Evolutionary conservation across 176 grass and related monocot species (phyloP), one percentile per base, ranked within the genome.

Genomic region (Juncus effusus): DNA sequence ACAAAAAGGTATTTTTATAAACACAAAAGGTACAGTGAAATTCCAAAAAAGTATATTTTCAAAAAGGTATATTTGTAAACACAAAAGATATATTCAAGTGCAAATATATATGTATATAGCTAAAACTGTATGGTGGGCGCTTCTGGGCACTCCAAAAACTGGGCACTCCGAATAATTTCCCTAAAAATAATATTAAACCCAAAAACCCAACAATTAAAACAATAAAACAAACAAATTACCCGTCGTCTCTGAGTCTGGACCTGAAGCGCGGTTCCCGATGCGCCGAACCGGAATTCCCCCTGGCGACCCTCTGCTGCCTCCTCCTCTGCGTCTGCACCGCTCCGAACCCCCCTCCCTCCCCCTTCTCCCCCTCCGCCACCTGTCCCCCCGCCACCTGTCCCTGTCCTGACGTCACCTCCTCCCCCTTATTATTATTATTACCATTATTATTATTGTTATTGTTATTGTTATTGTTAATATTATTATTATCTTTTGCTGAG

Each of bases 331-430:
- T 47, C 44, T 89, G 87, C 13, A 83, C 63, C 73, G 71, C 84
- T 76, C 81, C 79, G 79, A 88, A 91, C 5, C 68, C 68, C 54
- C 36, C 67, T 61, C 91, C 87, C 67, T 97, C 88, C 40, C 91
- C 87, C 74, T 96, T 96, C 54, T 96, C 93, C 51, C 59, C 62
- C 79, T 91, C 93, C 13, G 70, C 87, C 69, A 80, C 19, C 82
- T 54, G 73, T 62, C 38, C 67, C 72, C 59, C 63, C 66, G 68
- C n/a, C 45, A 85, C 82, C 72, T 91, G 87, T 60, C 85, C 87
- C 77, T 91, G 90, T 62, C 85, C 87, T 73, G 90, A 83, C 36
- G 70, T 60, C 50, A 68, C 77, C 54, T 72, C 81, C 77, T 97
- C 93, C 65, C 83, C 88, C 38, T 67, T 86, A 65, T 97, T 85